phyloP scores from a whole-genome alignment of 192 early-diverging fungal genomes.

The Pecoramyces ruminantium region DNA sequence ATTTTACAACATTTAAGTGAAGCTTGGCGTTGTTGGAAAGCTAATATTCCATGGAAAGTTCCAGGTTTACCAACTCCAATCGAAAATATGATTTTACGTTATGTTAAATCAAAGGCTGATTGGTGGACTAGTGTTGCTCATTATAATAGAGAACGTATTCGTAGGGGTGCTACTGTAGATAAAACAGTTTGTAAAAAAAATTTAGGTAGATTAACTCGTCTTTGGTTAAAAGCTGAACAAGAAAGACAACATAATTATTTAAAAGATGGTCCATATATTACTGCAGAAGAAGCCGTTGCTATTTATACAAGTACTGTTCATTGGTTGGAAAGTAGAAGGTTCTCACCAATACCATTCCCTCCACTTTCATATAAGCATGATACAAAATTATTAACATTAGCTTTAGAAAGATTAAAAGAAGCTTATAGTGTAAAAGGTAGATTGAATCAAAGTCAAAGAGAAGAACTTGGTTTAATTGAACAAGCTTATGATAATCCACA shows the following conservation, averaged over 20 bases:
- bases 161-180: conserved; percentile 94
- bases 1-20: conserved; percentile 92
- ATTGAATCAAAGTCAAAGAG: conserved; percentile 87
- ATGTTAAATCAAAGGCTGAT: conserved; percentile 99
- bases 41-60: conserved; percentile 99
- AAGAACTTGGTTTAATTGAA: conserved; percentile 95
- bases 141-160: conserved; percentile 97
- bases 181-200: conserved; percentile 99
- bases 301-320: conserved; percentile 96
- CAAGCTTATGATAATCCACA: conserved; percentile 96
- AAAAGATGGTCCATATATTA: conserved; percentile 96
- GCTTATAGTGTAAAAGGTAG: conserved; percentile 89
- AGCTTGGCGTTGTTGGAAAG: conserved; percentile 83
- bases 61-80: conserved; percentile 93
- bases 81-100: conserved; percentile 97
- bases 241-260: conserved; percentile 98
- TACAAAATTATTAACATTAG: conserved; percentile 91
- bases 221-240: conserved; percentile 98
- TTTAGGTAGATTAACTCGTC: conserved; percentile 87
- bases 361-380: conserved; percentile 99
- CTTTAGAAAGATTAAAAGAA: conserved; percentile 86
- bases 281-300: conserved; percentile 92
- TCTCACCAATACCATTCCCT: conserved; percentile 97
- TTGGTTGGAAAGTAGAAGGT: conserved; percentile 94
- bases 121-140: conserved; percentile 99